Conservation (phyloP, 2,329 filamentous ascomycete genomes). For the Delphinella strobiligena region DNA sequence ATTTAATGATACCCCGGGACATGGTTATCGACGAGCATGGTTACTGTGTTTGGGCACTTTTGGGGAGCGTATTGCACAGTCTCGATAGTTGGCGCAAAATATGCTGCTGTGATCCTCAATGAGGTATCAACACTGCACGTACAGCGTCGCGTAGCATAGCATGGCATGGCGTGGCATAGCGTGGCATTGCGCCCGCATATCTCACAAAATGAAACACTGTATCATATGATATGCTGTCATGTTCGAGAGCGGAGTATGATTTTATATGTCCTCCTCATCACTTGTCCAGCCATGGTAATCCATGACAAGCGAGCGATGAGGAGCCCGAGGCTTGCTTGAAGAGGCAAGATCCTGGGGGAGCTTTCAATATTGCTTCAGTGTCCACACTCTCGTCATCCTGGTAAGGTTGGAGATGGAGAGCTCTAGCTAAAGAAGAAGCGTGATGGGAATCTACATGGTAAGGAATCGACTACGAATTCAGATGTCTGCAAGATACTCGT, state of each 20-base stretch:
- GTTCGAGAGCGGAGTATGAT: neutral
- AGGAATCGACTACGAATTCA: neutral
- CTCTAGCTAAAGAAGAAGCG: slow-evolving; percentile 31
- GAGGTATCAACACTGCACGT: neutral
- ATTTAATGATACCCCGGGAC: too few relatives aligned
- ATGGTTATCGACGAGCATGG: too few relatives aligned
- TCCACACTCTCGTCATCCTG: slow-evolving; percentile 29
- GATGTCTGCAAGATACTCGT: neutral
- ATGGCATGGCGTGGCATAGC: neutral
- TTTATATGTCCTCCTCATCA: slow-evolving; percentile 5
- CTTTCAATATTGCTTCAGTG: slow-evolving; percentile 27
- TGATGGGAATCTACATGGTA: neutral
- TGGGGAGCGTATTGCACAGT: too few relatives aligned
- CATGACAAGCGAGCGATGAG: slow-evolving; percentile 2
- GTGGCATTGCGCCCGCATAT: too few relatives aligned
- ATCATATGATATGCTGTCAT: too few relatives aligned
- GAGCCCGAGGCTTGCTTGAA: slow-evolving; percentile 1
- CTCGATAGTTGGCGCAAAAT: too few relatives aligned
- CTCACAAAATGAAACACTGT: too few relatives aligned
- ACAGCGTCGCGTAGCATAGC: neutral
- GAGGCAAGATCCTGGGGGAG: neutral
- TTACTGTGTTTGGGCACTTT: too few relatives aligned
- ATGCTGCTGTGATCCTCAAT: too few relatives aligned
- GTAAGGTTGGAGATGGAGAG: slow-evolving; percentile 22
- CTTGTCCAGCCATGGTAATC: slow-evolving; percentile 1